Conservation (phyloP, 768 basidiomycete genomes). For the Termitomyces sp. region DNA sequence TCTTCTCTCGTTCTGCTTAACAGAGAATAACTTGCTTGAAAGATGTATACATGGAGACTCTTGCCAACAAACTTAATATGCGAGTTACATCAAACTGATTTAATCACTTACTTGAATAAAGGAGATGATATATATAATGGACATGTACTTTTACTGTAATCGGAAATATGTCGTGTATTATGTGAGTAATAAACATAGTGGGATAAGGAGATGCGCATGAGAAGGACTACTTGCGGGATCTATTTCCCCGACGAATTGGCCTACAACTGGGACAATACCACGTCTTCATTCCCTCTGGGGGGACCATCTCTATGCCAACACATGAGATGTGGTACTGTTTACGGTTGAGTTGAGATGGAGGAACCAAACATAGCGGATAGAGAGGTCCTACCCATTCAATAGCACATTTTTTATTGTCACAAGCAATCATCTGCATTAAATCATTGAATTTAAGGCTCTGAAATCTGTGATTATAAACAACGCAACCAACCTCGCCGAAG, state of each 20-base stretch:
- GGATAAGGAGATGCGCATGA: background rate
- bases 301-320: conserved; percentile 46
- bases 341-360: background rate
- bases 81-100: conserved; percentile 21
- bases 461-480: conserved; percentile 5
- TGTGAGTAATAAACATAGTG: background rate
- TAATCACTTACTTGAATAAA: background rate
- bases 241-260: conserved; percentile 27
- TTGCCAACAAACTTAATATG: conserved; percentile 77
- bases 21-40: conserved; percentile 3
- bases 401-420: conserved; percentile 67
- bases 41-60: conserved; percentile 87
- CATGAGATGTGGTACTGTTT: conserved; percentile 70
- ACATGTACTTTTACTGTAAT: background rate
- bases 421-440: conserved; percentile 72
- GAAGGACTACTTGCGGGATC: conserved; percentile 16
- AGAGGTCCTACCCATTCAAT: conserved; percentile 73
- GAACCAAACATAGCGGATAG: background rate
- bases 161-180: background rate
- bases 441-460: conserved; percentile 2
- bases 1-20: background rate
- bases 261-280: conserved; percentile 75
- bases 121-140: background rate
- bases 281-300: conserved; percentile 45
- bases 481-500: conserved; percentile 64